These are phyloP conservation scores for Cladosporium sp. DNA, from an alignment of 2,329 filamentous ascomycete species.

Conservation along the genomic window DNA sequence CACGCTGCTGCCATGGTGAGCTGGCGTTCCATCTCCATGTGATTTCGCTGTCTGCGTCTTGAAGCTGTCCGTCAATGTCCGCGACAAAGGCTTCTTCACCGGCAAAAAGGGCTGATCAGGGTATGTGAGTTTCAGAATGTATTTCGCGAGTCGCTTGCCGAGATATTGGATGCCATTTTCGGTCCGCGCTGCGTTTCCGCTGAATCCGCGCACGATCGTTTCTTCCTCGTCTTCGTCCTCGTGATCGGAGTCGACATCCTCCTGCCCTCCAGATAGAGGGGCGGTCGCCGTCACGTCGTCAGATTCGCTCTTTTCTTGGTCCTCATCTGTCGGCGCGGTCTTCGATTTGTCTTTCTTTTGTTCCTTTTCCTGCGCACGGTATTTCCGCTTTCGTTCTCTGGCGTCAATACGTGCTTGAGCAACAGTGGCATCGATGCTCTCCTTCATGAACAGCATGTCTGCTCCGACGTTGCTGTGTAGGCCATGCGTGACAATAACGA, in stretches of 20 bases:
- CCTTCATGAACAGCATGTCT: slow-evolving; percentile 96
- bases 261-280: slow-evolving; percentile 47
- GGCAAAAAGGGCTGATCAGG: slow-evolving; percentile 89
- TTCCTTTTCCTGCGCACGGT: slow-evolving; percentile 31
- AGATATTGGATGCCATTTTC: slow-evolving; percentile 96
- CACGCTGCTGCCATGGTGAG: slow-evolving; percentile 60
- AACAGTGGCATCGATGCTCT: slow-evolving; percentile 85
- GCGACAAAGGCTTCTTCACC: slow-evolving; percentile 49
- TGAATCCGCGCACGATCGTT: slow-evolving; percentile 84
- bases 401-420: slow-evolving; percentile 69
- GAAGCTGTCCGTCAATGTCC: slow-evolving; percentile 47
- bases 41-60: slow-evolving; percentile 41
- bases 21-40: slow-evolving; percentile 42
- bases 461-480: slow-evolving; percentile 92
- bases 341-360: slow-evolving; percentile 18
- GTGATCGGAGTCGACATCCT: slow-evolving; percentile 43
- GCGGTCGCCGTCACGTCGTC: slow-evolving; percentile 37
- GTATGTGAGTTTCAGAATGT: slow-evolving; percentile 83
- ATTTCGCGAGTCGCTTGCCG: slow-evolving; percentile 89
- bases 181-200: slow-evolving; percentile 84
- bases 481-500: slow-evolving; percentile 91
- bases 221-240: slow-evolving; percentile 72
- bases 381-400: slow-evolving; percentile 51
- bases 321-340: neutral
- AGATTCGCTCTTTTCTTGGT: slow-evolving; percentile 3